Evolutionary conservation across 441 rosid genomes (phyloP).

Genomic region (Kokia cookei): DNA sequence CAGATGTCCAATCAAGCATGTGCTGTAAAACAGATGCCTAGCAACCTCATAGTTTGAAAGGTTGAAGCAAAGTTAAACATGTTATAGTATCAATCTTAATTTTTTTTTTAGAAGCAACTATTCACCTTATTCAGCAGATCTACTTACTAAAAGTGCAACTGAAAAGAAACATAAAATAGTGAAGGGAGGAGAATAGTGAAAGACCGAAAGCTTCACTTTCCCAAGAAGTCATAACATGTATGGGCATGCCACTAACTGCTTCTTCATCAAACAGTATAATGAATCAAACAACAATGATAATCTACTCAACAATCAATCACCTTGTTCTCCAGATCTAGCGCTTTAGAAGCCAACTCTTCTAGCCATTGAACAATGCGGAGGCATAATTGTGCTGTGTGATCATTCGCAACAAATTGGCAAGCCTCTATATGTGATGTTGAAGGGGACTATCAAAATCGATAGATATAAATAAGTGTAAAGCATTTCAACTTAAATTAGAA

Average conservation of each 20-base stretch:
- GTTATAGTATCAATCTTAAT: not conserved
- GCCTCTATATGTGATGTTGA: slow-evolving; percentile 96
- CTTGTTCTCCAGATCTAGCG: slow-evolving; percentile 94
- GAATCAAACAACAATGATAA: not conserved
- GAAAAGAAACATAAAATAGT: not conserved
- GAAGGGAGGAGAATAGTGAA: not conserved
- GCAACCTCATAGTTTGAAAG: not conserved
- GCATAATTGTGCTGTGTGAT: slow-evolving; percentile 90
- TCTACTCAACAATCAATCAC: slow-evolving; percentile 26
- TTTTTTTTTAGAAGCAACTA: not conserved
- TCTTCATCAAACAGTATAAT: not conserved
- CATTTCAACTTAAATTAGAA: slow-evolving; percentile 9
- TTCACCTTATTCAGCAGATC: not conserved
- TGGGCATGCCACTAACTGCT: not conserved
- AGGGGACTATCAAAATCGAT: slow-evolving; percentile 54
- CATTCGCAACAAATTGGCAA: slow-evolving; percentile 77
- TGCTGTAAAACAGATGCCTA: not conserved
- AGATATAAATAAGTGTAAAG: slow-evolving; percentile 13
- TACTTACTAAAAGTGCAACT: not conserved
- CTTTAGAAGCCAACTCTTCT: slow-evolving; percentile 92
- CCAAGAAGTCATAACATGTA: not conserved
- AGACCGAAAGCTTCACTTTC: not conserved
- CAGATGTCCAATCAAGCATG: not conserved
- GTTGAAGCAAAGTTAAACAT: not conserved
- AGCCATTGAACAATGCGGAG: slow-evolving; percentile 96